Evolutionary conservation across 768 basidiomycete genomes (phyloP).

Genomic region (Podaxis sp.): DNA sequence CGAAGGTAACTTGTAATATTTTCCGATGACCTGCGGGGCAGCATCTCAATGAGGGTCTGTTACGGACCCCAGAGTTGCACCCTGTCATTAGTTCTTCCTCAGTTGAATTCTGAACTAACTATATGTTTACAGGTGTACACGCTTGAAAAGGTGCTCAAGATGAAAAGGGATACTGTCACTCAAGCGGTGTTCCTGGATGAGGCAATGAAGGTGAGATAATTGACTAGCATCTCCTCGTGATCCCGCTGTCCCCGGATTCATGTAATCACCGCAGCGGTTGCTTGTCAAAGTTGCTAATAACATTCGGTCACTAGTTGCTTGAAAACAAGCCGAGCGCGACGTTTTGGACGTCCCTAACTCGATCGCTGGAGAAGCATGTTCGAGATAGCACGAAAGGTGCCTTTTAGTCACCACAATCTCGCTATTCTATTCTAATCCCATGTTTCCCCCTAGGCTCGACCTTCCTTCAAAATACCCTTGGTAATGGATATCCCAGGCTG

Average conservation of each 20-base stretch:
- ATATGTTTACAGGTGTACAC: constrained; percentile 72
- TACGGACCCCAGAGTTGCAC: no score
- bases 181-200: constrained; percentile 86
- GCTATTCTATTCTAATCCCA: neutral
- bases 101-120: neutral
- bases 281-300: neutral
- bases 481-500: constrained; percentile 82
- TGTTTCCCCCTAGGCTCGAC: constrained; percentile 62
- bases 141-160: constrained; percentile 87
- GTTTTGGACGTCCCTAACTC: constrained; percentile 86
- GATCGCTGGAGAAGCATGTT: constrained; percentile 78
- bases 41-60: no score
- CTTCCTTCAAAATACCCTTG: constrained; percentile 89
- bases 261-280: neutral
- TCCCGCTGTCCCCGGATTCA: neutral
- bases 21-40: no score
- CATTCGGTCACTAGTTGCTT: constrained; percentile 49
- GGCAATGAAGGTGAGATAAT: constrained; percentile 73
- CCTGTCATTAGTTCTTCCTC: no score
- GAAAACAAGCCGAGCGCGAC: constrained; percentile 90
- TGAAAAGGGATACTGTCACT: constrained; percentile 83
- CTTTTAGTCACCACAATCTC: constrained; percentile 15
- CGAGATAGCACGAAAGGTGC: constrained; percentile 80
- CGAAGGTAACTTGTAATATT: constrained; percentile 55
- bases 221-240: neutral